These are phyloP conservation scores for Salix udensis DNA, from an alignment of 345 rosid genomes.

Conservation along the genomic window DNA sequence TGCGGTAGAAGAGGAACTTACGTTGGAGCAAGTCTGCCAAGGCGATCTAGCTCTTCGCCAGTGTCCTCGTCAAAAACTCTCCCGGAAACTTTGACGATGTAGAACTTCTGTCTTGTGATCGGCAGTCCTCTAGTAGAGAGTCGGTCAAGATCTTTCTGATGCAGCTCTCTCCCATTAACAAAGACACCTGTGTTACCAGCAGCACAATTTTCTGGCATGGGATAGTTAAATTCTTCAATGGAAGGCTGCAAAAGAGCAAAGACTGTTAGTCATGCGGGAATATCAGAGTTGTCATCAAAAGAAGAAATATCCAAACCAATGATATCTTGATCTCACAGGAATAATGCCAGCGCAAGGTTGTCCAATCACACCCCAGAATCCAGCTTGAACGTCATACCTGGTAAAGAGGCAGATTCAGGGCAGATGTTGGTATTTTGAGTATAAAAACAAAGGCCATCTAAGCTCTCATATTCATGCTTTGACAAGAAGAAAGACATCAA, in stretches of 20 bases:
- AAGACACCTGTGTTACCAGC: slow-evolving; percentile 24
- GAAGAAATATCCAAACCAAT: neutral
- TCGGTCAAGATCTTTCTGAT: slow-evolving; percentile 21
- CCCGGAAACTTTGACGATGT: slow-evolving; percentile 17
- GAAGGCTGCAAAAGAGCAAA: slow-evolving; percentile 14
- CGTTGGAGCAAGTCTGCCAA: slow-evolving; percentile 34
- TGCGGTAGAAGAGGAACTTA: slow-evolving; percentile 5
- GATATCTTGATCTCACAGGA: slow-evolving; percentile 25
- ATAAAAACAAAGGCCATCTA: neutral
- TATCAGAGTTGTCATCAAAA: neutral
- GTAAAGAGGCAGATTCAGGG: neutral
- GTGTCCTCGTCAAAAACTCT: slow-evolving; percentile 20
- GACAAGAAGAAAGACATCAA: neutral
- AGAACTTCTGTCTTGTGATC: slow-evolving; percentile 11
- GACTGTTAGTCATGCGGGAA: neutral
- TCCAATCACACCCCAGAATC: slow-evolving; percentile 35
- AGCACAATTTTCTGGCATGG: slow-evolving; percentile 21
- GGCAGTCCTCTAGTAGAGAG: slow-evolving; percentile 27
- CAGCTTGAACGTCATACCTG: slow-evolving; percentile 30
- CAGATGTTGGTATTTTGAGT: neutral
- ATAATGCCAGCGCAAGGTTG: slow-evolving; percentile 27
- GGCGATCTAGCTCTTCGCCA: slow-evolving; percentile 10
- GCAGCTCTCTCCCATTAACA: slow-evolving; percentile 29
- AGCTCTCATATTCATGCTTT: neutral
- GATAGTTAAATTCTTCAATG: slow-evolving; percentile 24